These are phyloP conservation scores for Saussurea involucrata DNA, from an alignment of 129 eudicot species.

Conservation along the genomic window DNA sequence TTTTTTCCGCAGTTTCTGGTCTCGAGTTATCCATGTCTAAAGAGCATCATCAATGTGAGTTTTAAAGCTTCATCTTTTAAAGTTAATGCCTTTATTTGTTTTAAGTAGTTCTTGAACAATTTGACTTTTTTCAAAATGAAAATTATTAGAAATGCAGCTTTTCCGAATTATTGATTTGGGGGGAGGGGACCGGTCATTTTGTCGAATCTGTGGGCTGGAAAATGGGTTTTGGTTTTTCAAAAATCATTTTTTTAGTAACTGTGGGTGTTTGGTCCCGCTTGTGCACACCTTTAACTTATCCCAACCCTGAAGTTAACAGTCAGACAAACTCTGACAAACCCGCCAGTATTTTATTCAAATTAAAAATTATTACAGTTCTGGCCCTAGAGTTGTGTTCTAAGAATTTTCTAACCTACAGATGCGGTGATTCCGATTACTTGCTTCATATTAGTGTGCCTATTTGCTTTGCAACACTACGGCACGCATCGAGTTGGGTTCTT, in stretches of 20 bases:
- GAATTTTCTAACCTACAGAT: constrained; percentile 48
- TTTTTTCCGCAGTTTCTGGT: constrained; percentile 89
- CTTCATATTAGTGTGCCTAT: constrained; percentile 80
- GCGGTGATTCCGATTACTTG: constrained; percentile 91
- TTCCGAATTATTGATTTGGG: no score
- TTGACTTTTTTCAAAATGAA: background rate
- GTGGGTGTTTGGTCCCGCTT: background rate
- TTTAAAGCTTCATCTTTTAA: constrained; percentile 12
- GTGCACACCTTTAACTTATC: no score
- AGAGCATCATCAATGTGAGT: constrained; percentile 72
- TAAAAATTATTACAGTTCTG: background rate
- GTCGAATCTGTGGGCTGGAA: constrained; percentile 17
- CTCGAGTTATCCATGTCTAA: constrained; percentile 80
- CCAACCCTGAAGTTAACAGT: background rate
- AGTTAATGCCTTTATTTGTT: background rate
- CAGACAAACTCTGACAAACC: no score
- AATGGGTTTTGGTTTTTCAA: background rate
- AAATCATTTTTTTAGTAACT: background rate
- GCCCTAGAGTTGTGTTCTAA: background rate
- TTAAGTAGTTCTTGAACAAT: background rate
- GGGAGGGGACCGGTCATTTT: constrained; percentile 17
- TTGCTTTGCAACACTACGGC: constrained; percentile 95
- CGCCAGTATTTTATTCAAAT: background rate
- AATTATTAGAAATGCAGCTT: constrained; percentile 9
- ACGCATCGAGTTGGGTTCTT: constrained; percentile 88